Conservation (phyloP, 768 basidiomycete genomes). For the Naganishia onofrii region DNA sequence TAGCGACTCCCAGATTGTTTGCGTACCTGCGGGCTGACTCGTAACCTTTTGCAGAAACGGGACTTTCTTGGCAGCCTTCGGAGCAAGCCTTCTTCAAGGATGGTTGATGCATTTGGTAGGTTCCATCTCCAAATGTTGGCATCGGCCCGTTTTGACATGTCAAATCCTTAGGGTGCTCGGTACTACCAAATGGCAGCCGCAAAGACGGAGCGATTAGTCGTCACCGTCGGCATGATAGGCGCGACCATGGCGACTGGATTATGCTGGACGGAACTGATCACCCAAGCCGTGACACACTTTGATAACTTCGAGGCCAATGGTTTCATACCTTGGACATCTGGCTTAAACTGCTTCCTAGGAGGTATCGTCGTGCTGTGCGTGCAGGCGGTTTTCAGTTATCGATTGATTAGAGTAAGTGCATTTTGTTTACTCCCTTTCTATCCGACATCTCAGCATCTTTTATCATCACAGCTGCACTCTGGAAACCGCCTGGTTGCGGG, state of each 20-base stretch:
- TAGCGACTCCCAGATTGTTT: not conserved
- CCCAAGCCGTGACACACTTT: not conserved
- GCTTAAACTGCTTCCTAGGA: conserved; percentile 2
- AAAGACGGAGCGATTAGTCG: not conserved
- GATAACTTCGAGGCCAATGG: not conserved
- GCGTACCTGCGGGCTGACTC: not conserved
- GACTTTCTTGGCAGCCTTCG: not conserved
- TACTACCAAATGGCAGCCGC: conserved; percentile 7
- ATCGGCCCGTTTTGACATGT: not conserved
- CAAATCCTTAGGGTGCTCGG: not conserved
- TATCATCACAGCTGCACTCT: not conserved
- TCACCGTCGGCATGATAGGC: not conserved
- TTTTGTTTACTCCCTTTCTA: not conserved
- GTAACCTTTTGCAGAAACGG: not conserved
- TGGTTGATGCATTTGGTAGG: conserved; percentile 11
- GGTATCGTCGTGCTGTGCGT: not conserved
- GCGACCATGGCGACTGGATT: not conserved
- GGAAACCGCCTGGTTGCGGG: not conserved
- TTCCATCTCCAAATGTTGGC: not conserved
- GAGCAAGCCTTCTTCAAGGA: conserved; percentile 12
- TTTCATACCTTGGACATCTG: not conserved
- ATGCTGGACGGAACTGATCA: not conserved
- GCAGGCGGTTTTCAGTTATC: not conserved
- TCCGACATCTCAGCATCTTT: not conserved
- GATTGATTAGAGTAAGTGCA: conserved; percentile 4